Evolutionary conservation across 495 filamentous ascomycete genomes (phyloP), one percentile per base, ranked within the genome.

Genomic region (Venustampulla echinocandica): DNA sequence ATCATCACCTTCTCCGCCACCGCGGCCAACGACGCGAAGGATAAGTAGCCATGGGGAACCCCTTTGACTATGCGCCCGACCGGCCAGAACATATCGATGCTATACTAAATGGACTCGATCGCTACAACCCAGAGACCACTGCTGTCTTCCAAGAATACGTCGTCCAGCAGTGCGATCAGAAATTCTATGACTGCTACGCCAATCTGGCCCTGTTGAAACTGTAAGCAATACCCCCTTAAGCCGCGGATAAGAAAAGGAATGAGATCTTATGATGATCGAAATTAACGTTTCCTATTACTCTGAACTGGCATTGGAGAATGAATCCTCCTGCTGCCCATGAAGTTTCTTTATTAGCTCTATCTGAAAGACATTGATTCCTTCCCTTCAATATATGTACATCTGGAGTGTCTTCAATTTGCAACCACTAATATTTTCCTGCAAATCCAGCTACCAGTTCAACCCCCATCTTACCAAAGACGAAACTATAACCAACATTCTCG

Each of bases 231-330:
- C 18, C 7, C n/a, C 25, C 22, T 45, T 42, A 7, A 30, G 11
- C 13, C 36, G 1, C 38, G 15, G 35, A 18, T 10, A 10, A 34
- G 10, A 7, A 11, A 18, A 18, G n/a, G n/a, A 19, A 18, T 6
- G 23, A 10, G 28, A 46, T 49, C 33, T 52, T 36, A 70, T 79
- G 84, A 94, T 86, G 86, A 84, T 75, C 61, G 65, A 76, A 60
- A 57, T 64, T 76, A 81, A 92, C 88, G 90, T 96, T 95, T 95
- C 87, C 87, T 95, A 96, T 95, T 95, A 95, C 79, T n/a, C 88
- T 85, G 87, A 94, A 60, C 49, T 61, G 64, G 55, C 57, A 34
- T 54, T n/a, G 61, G 69, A 64, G 65, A 62, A 60, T 71, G 72
- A 73, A 74, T 67, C 64, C 56, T n/a, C n/a, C 60, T 64, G 56